These are phyloP conservation scores for Curvularia lunata DNA, from an alignment of 2,329 filamentous ascomycete species.

Conservation along the genomic window DNA sequence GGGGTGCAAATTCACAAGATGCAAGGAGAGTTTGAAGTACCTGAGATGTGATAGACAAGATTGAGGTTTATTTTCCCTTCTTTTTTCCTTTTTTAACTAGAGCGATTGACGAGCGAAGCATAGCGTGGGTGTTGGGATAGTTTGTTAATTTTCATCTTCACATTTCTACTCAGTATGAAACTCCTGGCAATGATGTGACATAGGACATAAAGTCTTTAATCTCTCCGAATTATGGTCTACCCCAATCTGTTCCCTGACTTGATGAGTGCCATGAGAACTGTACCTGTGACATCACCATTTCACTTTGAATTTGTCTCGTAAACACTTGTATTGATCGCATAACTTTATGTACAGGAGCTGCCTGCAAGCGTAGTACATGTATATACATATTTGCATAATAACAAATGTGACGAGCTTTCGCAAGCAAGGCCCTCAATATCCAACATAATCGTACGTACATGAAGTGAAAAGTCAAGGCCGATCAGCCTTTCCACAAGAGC, in stretches of 20 bases:
- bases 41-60: background rate
- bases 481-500: background rate
- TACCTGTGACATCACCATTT: background rate
- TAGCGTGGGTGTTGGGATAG: slow-evolving; percentile 1
- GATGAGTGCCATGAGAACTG: background rate
- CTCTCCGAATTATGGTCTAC: background rate
- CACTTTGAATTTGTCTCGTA: background rate
- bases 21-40: background rate
- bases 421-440: background rate
- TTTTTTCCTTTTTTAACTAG: background rate
- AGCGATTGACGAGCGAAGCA: background rate
- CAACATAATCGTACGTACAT: background rate
- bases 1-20: background rate
- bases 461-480: background rate
- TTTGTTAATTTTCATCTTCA: background rate
- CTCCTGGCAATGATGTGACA: background rate
- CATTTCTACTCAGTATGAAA: background rate
- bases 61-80: background rate
- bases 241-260: background rate
- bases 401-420: background rate
- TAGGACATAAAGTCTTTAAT: background rate
- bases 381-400: background rate
- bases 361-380: background rate
- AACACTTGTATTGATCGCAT: background rate
- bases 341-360: background rate